These are phyloP conservation scores for Dactylellina leptospora DNA, from an alignment of 2,329 filamentous ascomycete genomes.

Conservation along the genomic window DNA sequence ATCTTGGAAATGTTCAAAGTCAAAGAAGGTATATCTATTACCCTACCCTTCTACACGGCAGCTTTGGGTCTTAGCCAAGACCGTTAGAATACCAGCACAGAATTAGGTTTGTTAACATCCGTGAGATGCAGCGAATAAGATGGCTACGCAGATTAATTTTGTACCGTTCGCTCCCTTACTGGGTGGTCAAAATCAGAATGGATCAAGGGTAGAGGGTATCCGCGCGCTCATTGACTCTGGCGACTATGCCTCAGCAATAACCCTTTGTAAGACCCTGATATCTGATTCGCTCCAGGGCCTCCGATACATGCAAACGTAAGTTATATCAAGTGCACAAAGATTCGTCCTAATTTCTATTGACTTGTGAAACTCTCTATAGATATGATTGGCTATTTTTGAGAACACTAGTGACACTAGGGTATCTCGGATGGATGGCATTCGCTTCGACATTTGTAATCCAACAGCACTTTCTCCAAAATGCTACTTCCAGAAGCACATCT, in stretches of 20 bases:
- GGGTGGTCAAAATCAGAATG: constrained; percentile 59
- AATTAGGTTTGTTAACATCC: not conserved
- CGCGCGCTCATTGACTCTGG: constrained; percentile 72
- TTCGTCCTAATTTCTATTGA: not conserved
- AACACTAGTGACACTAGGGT: constrained; percentile 86
- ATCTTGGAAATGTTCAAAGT: constrained; percentile 96
- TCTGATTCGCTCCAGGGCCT: constrained; percentile 80
- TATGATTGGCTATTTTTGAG: constrained; percentile 98
- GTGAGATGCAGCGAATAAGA: constrained; percentile 70
- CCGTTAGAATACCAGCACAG: not conserved
- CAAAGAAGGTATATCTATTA: constrained; percentile 70
- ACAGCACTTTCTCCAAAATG: constrained; percentile 75
- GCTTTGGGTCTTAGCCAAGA: no score
- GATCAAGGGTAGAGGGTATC: constrained; percentile 23
- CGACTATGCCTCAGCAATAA: constrained; percentile 78
- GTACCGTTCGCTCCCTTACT: constrained; percentile 77
- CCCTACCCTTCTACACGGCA: not conserved
- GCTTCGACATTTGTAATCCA: constrained; percentile 88
- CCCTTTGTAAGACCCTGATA: constrained; percentile 78
- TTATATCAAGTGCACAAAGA: not conserved
- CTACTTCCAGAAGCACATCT: constrained; percentile 70
- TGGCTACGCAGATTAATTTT: constrained; percentile 77
- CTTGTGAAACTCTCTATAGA: constrained; percentile 4
- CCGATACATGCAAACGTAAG: constrained; percentile 83
- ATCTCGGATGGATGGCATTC: constrained; percentile 94